These are phyloP conservation scores for Nothophoma quercina DNA, from an alignment of 2,329 filamentous ascomycete species.

Conservation along the genomic window DNA sequence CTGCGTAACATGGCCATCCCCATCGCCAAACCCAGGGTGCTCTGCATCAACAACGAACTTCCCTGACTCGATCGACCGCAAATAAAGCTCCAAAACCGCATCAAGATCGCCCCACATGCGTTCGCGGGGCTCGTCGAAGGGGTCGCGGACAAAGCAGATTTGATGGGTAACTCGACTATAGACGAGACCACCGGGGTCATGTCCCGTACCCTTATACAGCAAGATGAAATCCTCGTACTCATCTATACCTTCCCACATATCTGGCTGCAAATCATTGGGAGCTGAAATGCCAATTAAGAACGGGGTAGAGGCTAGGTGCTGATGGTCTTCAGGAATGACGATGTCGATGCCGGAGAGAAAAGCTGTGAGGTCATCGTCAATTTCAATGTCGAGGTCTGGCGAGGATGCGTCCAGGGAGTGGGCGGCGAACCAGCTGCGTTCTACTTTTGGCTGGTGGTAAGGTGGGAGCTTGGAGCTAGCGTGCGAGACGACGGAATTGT, in stretches of 20 bases:
- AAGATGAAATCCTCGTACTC: constrained; percentile 1
- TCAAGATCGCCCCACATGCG: background rate
- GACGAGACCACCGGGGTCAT: constrained; percentile 3
- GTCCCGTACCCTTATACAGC: background rate
- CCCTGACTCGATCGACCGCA: constrained; percentile 3
- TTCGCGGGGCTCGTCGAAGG: background rate
- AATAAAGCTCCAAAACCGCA: background rate
- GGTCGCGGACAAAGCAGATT: background rate
- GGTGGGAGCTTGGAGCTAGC: background rate
- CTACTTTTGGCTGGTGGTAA: background rate
- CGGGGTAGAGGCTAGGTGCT: constrained; percentile 3
- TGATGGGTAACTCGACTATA: background rate
- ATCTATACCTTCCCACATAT: constrained; percentile 1
- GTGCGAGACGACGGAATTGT: constrained; percentile 1
- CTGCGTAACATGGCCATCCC: no score
- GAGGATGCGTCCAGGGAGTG: background rate
- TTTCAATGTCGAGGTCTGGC: background rate
- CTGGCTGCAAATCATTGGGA: constrained; percentile 1
- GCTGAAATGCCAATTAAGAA: constrained; percentile 1
- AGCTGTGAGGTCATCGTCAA: constrained; percentile 2
- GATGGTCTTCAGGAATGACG: background rate
- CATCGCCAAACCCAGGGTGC: no score
- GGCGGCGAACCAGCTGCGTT: constrained; percentile 4
- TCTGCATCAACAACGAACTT: no score
- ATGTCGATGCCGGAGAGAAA: constrained; percentile 5